Base-by-base conservation (phyloP, 2,329 filamentous ascomycete genomes). In the Alternaria infectoria region DNA sequence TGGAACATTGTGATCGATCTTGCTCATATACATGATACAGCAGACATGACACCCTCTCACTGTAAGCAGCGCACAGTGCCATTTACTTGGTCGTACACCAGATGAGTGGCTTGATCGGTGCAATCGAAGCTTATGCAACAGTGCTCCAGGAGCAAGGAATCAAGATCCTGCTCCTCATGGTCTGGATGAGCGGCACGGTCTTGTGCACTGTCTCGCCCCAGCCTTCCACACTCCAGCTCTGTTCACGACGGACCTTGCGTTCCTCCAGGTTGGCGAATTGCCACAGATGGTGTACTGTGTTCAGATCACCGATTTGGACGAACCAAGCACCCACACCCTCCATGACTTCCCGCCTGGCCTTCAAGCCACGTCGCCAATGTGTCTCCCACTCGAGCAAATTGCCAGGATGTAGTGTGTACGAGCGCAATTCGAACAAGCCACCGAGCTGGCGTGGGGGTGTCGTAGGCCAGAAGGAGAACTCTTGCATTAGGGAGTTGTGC, bases 401-500 rank as follows among this genome's bases (percentile, higher is more conserved):
- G 45, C 96, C 96, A 0, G 96, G 96, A 78, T 97, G 93, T 21
- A 99, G 87, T 6, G 93, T 97, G 84, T 99, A 99, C 2, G 96
- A 97, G 56, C 96, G 92, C 32, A 99, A 87, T 84, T 99, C 96
- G 78, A 99, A 99, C 45, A 99, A 82, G 49, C 96, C 96, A 59
- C 96, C 96, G 1, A 99, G 88, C 74, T 93, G 86, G 64, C 96
- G 93, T 0, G 96, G 96, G 6, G 94, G 87, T 0, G 93, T 95
- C 4, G 96, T 99, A 2, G 96, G 96, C 96, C 96, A 99, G 87
- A 99, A 99, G 36, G 94, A 97, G 83, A 99, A 99, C 81, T 99
- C 96, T 81, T 99, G 96, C 96, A 99, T 99, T 55, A 99, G 87
- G 0, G 94, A 97, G 5, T 91, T 91, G 71, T 90, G 89, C 85